Base-by-base conservation (phyloP, 345 rosid genomes). In the Carallia pectinifolia region DNA sequence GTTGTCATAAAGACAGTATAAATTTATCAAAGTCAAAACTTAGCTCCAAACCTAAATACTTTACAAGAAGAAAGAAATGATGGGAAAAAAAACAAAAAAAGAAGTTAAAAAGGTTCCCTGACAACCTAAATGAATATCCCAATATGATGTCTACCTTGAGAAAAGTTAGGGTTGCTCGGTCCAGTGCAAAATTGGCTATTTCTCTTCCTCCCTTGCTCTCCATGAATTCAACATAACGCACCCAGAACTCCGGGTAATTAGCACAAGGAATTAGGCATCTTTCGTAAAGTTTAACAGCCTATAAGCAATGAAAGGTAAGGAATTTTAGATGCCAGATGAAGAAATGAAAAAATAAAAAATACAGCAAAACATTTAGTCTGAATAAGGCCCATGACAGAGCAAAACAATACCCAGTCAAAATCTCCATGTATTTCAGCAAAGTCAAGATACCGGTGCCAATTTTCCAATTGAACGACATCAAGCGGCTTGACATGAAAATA, bases 201-300 rank as follows among this genome's bases (percentile, higher is more conserved):
- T 93, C 98, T 70, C 92, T 85, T 77, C 97, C 98, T 66, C 98
- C 98, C 39, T 87, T 93, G 71, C 80, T 84, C 78, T 93, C 98
- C 84, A 87, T 72, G 76, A 82, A 91, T 60, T 89, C 91, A 83
- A 85, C 94, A 73, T 90, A 93, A 44, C 97, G 96, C 76, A 93
- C 85, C 98, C 98, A 93, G 66, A 91, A 88, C 78, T 89, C 96
- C 37, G 90, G 81, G 74, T 85, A 88, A 84, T 81, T 82, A 61
- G 96, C 94, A 61, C 97, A 92, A 61, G 98, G 92, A 76, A 93
- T 82, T 76, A 93, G 81, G 85, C 98, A 93, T 76, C 94, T 85
- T 86, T 89, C 97, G 44, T 88, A 91, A 65, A 93, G 92, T 79
- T 89, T 89, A 74, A 89, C 86, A 74, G 85, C 91, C 97, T 93